phyloP scores from a whole-genome alignment of 176 grass and related monocot species.

The Puccinellia tenuiflora region DNA sequence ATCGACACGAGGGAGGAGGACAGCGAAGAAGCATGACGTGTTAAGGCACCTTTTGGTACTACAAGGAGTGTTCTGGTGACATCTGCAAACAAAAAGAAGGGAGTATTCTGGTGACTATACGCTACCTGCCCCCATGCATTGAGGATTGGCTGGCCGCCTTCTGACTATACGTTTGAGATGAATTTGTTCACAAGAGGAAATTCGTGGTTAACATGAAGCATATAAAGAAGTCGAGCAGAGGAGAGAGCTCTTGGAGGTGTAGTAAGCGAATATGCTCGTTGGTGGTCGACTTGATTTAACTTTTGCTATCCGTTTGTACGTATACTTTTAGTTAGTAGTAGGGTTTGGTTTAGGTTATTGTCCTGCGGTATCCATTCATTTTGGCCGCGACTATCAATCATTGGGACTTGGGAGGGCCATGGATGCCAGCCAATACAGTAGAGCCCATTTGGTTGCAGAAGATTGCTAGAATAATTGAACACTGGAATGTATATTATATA shows the following conservation, averaged over 20 bases:
- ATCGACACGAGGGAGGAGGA: conserved; percentile 45
- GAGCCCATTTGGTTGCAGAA: background rate
- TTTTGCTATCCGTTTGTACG: background rate
- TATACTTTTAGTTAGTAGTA: background rate
- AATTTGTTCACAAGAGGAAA: background rate
- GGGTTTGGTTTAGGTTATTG: background rate
- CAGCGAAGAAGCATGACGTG: conserved; percentile 45
- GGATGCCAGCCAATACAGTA: conserved; percentile 1
- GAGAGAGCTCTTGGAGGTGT: background rate
- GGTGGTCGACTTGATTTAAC: background rate
- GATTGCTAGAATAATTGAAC: background rate
- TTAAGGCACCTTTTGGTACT: background rate
- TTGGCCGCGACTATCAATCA: background rate
- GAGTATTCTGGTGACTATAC: conserved; percentile 32
- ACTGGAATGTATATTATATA: conserved; percentile 11
- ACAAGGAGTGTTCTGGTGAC: conserved; percentile 25
- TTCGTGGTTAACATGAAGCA: no score
- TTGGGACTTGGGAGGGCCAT: background rate
- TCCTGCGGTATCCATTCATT: background rate
- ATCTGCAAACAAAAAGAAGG: background rate
- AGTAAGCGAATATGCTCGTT: background rate
- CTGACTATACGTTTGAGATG: background rate
- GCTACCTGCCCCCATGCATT: background rate
- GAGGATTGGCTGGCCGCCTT: background rate
- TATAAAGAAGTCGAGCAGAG: background rate